Evolutionary conservation across 257 asterid genomes (phyloP).

Genomic region (Penstemon davidsonii): DNA sequence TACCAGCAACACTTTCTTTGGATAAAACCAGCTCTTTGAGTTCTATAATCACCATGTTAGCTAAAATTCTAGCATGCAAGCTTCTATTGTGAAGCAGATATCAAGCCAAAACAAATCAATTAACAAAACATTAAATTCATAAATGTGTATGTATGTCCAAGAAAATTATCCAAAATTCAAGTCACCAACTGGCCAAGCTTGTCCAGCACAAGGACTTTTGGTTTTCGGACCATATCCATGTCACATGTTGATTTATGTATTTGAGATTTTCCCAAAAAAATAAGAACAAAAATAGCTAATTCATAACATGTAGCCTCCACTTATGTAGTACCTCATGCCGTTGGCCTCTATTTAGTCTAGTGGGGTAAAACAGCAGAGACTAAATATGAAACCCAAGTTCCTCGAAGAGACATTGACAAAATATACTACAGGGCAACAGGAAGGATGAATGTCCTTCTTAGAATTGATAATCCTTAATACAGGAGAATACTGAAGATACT

Average conservation of each 20-base stretch:
- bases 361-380: slow-evolving; percentile 82
- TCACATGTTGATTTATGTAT: too few relatives aligned
- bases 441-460: slow-evolving; percentile 34
- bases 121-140: too few relatives aligned
- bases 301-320: slow-evolving; percentile 77
- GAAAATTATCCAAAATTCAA: too few relatives aligned
- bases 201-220: too few relatives aligned
- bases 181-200: too few relatives aligned
- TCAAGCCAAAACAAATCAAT: slow-evolving; percentile 60
- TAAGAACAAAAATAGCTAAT: slow-evolving; percentile 29
- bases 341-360: slow-evolving; percentile 71
- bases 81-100: slow-evolving; percentile 74
- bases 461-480: slow-evolving; percentile 46
- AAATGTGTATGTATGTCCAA: too few relatives aligned
- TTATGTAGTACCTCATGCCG: slow-evolving; percentile 72
- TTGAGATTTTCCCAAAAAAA: too few relatives aligned
- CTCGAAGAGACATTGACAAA: slow-evolving; percentile 53
- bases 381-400: slow-evolving; percentile 38
- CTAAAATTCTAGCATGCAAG: slow-evolving; percentile 43
- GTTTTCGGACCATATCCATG: too few relatives aligned
- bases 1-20: slow-evolving; percentile 1
- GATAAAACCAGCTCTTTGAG: background rate
- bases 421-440: slow-evolving; percentile 44
- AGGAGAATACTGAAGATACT: background rate
- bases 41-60: background rate